Percentiles rank a stretch among this genome's conserved stretches.
Evolutionary conservation across 306 rosid species (phyloP).

Genomic region (Fragaria nilgerrensis): DNA sequence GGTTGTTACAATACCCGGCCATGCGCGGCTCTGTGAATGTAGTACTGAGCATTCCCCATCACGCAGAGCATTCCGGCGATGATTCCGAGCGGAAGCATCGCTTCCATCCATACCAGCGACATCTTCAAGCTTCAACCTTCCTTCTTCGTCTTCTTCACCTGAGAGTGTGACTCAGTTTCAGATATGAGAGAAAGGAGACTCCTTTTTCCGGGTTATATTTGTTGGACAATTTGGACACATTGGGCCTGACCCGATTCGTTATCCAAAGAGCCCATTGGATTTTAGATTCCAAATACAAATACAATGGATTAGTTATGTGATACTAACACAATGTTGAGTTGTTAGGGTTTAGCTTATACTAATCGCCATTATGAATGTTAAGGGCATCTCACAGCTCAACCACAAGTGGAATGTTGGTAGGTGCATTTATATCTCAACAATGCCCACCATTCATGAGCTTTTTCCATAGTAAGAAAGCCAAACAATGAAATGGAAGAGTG

Average conservation of each 20-base stretch:
- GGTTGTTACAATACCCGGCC: slow-evolving; percentile 54
- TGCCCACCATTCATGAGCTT: background rate
- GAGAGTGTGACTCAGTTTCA: background rate
- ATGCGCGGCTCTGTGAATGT: slow-evolving; percentile 79
- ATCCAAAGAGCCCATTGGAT: background rate
- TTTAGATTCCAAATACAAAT: background rate
- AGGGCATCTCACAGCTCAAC: background rate
- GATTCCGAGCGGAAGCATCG: slow-evolving; percentile 76
- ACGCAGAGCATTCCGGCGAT: slow-evolving; percentile 89
- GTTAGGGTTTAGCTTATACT: no score
- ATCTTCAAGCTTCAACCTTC: slow-evolving; percentile 19
- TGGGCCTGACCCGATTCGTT: background rate
- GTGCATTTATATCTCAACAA: background rate
- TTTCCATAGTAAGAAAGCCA: background rate
- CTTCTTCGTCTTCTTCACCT: background rate
- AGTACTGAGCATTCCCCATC: slow-evolving; percentile 85
- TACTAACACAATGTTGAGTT: background rate
- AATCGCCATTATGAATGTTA: background rate
- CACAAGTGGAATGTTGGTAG: background rate
- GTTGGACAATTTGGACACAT: background rate
- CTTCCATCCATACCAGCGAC: slow-evolving; percentile 71
- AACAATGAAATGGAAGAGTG: background rate
- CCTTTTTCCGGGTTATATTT: background rate
- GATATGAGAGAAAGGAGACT: background rate
- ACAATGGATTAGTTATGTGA: background rate